These are phyloP conservation scores for Geotrichum restrictum DNA, from an alignment of 1,139 yeast species.

Conservation along the genomic window DNA sequence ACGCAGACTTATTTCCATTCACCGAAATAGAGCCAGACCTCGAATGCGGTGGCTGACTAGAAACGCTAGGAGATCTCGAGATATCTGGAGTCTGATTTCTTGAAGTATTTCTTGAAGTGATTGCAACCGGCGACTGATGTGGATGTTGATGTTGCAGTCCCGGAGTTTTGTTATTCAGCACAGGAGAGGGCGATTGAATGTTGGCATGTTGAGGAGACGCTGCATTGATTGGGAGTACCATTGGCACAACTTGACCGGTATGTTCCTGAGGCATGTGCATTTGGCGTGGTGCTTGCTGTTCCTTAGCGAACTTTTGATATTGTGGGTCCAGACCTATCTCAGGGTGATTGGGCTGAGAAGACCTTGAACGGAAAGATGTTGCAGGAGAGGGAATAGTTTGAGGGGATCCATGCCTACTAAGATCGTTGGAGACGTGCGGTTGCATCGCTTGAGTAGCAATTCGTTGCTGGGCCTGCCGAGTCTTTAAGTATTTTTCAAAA, in stretches of 20 bases:
- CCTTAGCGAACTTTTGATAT: slow-evolving; percentile 13
- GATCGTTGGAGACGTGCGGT: slow-evolving; percentile 20
- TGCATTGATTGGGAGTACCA: slow-evolving; percentile 3
- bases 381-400: slow-evolving; percentile 2
- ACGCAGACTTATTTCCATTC: neutral
- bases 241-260: slow-evolving; percentile 8
- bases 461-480: slow-evolving; percentile 26
- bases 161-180: neutral
- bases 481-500: slow-evolving; percentile 63
- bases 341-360: slow-evolving; percentile 1
- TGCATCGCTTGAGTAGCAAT: slow-evolving; percentile 24
- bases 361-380: neutral
- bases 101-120: too few species aligned
- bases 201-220: slow-evolving; percentile 3
- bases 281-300: slow-evolving; percentile 10
- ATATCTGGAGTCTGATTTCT: slow-evolving; percentile 6
- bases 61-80: slow-evolving; percentile 5
- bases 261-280: slow-evolving; percentile 5
- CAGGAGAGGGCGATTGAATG: slow-evolving; percentile 9
- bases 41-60: slow-evolving; percentile 1
- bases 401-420: slow-evolving; percentile 6
- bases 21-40: neutral
- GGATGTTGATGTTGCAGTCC: slow-evolving; percentile 3
- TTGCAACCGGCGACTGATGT: slow-evolving; percentile 11
- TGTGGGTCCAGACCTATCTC: slow-evolving; percentile 8